phyloP scores from a whole-genome alignment of 345 rosid species.

The Aquilaria malaccensis region DNA sequence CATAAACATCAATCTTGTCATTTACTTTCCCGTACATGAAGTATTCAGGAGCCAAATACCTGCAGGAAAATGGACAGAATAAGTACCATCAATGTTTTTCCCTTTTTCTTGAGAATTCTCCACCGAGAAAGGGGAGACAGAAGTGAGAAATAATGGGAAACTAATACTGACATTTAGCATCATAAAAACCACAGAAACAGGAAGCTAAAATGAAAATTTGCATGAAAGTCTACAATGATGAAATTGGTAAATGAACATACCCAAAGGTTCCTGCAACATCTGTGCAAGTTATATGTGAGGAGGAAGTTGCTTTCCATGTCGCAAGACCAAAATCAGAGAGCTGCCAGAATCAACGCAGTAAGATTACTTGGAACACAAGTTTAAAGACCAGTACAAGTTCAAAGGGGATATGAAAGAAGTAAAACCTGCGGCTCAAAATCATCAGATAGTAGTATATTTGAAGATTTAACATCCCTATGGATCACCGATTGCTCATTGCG shows the following conservation, averaged over 20 bases:
- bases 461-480: conserved; percentile 96
- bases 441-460: conserved; percentile 76
- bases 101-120: not conserved
- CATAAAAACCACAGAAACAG: not conserved
- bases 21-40: conserved; percentile 89
- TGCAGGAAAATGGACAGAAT: conserved; percentile 21
- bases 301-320: conserved; percentile 54
- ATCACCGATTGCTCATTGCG: conserved; percentile 53
- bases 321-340: conserved; percentile 97
- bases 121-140: too few relatives aligned
- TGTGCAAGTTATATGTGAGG: conserved; percentile 55
- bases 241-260: conserved; percentile 26
- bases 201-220: conserved; percentile 1
- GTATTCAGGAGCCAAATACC: conserved; percentile 98
- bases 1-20: conserved; percentile 88
- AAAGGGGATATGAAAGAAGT: not conserved
- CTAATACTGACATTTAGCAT: not conserved
- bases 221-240: not conserved
- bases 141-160: too few relatives aligned
- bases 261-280: conserved; percentile 98
- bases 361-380: conserved; percentile 1
- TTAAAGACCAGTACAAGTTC: not conserved
- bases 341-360: conserved; percentile 29
- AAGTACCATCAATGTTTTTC: not conserved
- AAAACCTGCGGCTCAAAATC: conserved; percentile 92